Evolutionary conservation across 2,329 filamentous ascomycete genomes (phyloP).

Genomic region (Cladorrhinum sp.): DNA sequence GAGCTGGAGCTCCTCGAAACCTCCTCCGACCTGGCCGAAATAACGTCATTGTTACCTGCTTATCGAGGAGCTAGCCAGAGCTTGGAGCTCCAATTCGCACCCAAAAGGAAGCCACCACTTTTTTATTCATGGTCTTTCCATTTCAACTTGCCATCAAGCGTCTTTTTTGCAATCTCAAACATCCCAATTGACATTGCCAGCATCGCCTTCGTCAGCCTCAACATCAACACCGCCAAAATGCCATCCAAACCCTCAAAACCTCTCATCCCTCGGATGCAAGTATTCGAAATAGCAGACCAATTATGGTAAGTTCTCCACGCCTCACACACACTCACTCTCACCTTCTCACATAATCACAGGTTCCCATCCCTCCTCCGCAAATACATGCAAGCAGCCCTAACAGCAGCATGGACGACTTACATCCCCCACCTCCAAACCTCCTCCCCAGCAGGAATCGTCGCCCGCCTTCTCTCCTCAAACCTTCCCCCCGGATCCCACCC

Average conservation of each 20-base stretch:
- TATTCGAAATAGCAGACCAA: slow-evolving; percentile 67
- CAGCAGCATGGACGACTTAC: slow-evolving; percentile 59
- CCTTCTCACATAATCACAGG: slow-evolving; percentile 43
- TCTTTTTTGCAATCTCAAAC: background rate
- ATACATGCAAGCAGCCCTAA: slow-evolving; percentile 63
- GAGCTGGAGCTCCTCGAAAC: background rate
- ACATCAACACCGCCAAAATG: background rate
- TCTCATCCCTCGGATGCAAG: slow-evolving; percentile 56
- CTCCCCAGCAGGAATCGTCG: slow-evolving; percentile 60
- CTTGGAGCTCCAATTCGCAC: background rate
- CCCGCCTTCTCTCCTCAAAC: slow-evolving; percentile 50
- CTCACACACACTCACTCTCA: background rate
- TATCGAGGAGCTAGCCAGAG: background rate
- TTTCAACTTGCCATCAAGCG: background rate
- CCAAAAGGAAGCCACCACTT: background rate
- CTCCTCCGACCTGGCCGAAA: background rate
- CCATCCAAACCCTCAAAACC: slow-evolving; percentile 33
- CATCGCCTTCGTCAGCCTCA: too few species aligned
- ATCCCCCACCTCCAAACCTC: slow-evolving; percentile 52
- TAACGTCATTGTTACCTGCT: background rate
- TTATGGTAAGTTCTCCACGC: slow-evolving; percentile 55
- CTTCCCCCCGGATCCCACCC: slow-evolving; percentile 46
- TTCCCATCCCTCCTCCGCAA: slow-evolving; percentile 63
- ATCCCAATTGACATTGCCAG: background rate
- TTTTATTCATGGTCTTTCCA: background rate